A percentile compares a stretch with the other conserved stretches of the same genome.
phyloP scores from a whole-genome alignment of 1,284 basidiomycete species.

The Sporisorium graminicola region DNA sequence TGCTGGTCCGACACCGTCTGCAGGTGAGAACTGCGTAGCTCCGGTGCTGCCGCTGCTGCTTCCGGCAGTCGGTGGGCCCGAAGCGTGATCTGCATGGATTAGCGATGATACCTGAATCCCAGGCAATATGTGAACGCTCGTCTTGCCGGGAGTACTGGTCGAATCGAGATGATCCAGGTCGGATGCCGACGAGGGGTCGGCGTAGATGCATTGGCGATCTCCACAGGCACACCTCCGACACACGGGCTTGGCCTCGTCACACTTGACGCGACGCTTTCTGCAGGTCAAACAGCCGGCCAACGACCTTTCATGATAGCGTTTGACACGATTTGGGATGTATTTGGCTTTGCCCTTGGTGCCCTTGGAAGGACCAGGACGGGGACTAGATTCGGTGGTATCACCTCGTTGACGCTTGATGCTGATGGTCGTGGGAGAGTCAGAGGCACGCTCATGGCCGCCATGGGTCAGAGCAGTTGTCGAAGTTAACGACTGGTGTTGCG shows the following conservation, averaged over 20 bases:
- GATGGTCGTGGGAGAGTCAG: not conserved
- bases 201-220: slow-evolving; percentile 43
- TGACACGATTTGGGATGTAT: slow-evolving; percentile 44
- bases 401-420: slow-evolving; percentile 9
- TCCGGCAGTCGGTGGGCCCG: not conserved
- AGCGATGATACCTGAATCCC: slow-evolving; percentile 39
- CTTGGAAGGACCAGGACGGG: slow-evolving; percentile 24
- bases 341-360: slow-evolving; percentile 48
- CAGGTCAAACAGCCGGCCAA: slow-evolving; percentile 45
- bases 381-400: not conserved
- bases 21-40: slow-evolving; percentile 8
- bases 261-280: slow-evolving; percentile 47
- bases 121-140: not conserved
- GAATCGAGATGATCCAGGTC: not conserved
- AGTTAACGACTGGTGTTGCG: not conserved
- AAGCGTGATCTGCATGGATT: slow-evolving; percentile 16
- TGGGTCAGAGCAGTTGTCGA: not conserved
- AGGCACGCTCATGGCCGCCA: not conserved
- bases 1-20: slow-evolving; percentile 12
- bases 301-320: slow-evolving; percentile 48
- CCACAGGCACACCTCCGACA: slow-evolving; percentile 41
- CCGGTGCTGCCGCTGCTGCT: not conserved
- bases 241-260: slow-evolving; percentile 40
- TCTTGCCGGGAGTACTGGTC: not conserved
- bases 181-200: slow-evolving; percentile 6